Evolutionary conservation across 176 grass and related monocot species (phyloP), one percentile per base, ranked within the genome.

Genomic region (Tillandsia leiboldiana): DNA sequence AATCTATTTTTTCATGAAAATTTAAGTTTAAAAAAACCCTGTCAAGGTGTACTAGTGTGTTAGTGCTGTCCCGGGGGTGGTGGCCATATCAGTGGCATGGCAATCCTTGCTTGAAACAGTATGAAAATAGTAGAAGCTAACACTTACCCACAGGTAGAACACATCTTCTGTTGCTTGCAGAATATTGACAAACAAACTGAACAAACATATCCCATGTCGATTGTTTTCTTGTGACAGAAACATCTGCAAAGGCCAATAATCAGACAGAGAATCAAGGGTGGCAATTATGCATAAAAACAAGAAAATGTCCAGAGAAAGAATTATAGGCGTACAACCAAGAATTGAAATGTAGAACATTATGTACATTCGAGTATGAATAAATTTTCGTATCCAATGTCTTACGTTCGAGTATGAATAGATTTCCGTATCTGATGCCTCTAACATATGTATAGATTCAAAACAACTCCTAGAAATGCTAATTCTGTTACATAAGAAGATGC

Each of bases 121-220:
- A 42, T 4, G 7, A 42, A 42, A 42, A 42, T 42, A 42, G 33
- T 42, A 42, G 51, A 83, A 77, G 22, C 14, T 48, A 73, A 18
- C 15, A 87, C 83, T 68, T 77, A 97, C 84, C 93, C 89, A 74
- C 93, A 97, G 51, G 93, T 97, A 9, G 93, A 90, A 82, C 93
- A 92, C 56, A 87, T 97, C 82, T 87, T 97, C 78, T 92, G 93
- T 53, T 92, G 83, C 82, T 90, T 92, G 89, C 93, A 97, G 76
- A 90, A 97, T 83, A 97, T 97, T 68, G 93, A 97, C 69, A 97
- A 79, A 73, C 93, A 97, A 79, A 97, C 86, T 71, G 89, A 97
- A 75, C 93, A 97, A 17, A 97, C 93, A 57, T 87, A 96, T 68
- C 93, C 93, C 86, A 87, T 87, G 83, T 96, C 89, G 67, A 96